These are phyloP conservation scores for Neurospora sp. DNA, from an alignment of 495 filamentous ascomycete species.

Conservation along the genomic window DNA sequence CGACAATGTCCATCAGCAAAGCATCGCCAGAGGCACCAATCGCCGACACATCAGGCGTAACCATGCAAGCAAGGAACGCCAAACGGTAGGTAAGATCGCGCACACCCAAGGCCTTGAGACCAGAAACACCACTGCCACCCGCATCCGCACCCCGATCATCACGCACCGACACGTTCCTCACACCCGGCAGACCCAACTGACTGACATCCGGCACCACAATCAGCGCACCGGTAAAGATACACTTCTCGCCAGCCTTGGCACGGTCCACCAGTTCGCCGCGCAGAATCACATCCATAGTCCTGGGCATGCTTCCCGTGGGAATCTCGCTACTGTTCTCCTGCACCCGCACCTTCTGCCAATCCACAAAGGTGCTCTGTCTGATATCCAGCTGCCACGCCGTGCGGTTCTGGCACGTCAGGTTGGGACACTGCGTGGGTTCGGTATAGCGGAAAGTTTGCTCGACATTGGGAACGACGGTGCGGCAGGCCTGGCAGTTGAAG, in stretches of 20 bases:
- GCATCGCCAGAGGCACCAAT: conserved; percentile 41
- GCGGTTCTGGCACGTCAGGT: conserved; percentile 81
- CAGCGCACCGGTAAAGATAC: conserved; percentile 89
- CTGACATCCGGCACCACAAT: conserved; percentile 98
- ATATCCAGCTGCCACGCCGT: conserved; percentile 90
- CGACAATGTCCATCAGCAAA: conserved; percentile 57
- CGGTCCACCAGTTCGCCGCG: conserved; percentile 96
- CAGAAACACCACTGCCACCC: conserved; percentile 73
- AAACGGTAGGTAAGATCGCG: conserved; percentile 94
- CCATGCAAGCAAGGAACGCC: conserved; percentile 95
- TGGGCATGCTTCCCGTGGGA: conserved; percentile 95
- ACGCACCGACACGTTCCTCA: conserved; percentile 72
- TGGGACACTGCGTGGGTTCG: conserved; percentile 92
- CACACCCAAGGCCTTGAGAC: conserved; percentile 85
- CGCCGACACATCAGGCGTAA: conserved; percentile 79
- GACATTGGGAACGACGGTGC: conserved; percentile 70
- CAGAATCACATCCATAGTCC: conserved; percentile 96
- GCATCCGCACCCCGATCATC: conserved; percentile 75
- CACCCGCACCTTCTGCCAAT: conserved; percentile 97
- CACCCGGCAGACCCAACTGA: conserved; percentile 82
- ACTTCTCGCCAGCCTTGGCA: conserved; percentile 94
- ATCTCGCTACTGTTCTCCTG: conserved; percentile 98
- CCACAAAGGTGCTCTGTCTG: conserved; percentile 91
- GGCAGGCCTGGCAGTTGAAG: conserved; percentile 83
- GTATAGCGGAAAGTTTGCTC: conserved; percentile 98